Conservation (phyloP, 345 rosid species). For the Sisymbrium altissimum region DNA sequence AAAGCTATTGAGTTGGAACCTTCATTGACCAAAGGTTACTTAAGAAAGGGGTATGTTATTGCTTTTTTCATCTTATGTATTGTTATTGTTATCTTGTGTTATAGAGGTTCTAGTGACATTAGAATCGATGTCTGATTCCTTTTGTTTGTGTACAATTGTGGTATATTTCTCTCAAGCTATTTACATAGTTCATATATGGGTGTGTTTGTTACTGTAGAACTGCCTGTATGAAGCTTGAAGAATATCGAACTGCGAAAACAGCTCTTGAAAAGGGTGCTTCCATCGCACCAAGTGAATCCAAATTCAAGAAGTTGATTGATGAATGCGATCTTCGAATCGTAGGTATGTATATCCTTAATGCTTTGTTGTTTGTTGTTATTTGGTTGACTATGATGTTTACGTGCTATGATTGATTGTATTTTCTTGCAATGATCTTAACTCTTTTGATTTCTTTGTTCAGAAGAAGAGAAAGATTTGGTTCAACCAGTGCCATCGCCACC, state of each 20-base stretch:
- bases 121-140: background rate
- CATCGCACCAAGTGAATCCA: constrained; percentile 50
- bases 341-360: constrained; percentile 32
- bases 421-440: background rate
- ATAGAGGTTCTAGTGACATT: background rate
- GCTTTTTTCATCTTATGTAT: background rate
- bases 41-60: constrained; percentile 70
- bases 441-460: background rate
- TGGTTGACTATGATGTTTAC: background rate
- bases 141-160: background rate
- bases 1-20: constrained; percentile 76
- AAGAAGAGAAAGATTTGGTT: constrained; percentile 34
- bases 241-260: constrained; percentile 76
- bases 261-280: constrained; percentile 70
- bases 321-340: constrained; percentile 62
- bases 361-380: background rate
- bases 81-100: background rate
- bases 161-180: background rate
- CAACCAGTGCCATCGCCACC: constrained; percentile 7
- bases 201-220: constrained; percentile 39
- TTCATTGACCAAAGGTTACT: constrained; percentile 65
- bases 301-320: constrained; percentile 66
- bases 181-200: background rate
- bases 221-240: constrained; percentile 92
- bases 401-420: background rate